phyloP scores from a whole-genome alignment of 495 filamentous ascomycete genomes.

The Penicillium angulare region DNA sequence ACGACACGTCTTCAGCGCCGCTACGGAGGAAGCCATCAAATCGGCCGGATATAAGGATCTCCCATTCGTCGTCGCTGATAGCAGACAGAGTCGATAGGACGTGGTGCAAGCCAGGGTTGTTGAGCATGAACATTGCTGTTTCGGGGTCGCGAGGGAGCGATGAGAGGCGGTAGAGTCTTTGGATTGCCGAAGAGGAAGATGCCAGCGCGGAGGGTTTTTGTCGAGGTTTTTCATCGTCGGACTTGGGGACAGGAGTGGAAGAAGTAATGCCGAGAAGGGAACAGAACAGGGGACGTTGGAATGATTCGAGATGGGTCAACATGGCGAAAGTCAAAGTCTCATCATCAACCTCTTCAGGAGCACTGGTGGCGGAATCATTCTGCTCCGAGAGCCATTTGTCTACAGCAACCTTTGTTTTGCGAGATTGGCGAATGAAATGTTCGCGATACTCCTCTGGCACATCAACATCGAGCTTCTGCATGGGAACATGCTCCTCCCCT shows the following conservation, averaged over 20 bases:
- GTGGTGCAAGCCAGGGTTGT: constrained; percentile 76
- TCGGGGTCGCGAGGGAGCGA: constrained; percentile 76
- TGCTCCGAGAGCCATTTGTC: constrained; percentile 83
- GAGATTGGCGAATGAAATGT: constrained; percentile 82
- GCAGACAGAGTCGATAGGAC: constrained; percentile 83
- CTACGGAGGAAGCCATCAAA: constrained; percentile 98
- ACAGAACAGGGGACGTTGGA: constrained; percentile 75
- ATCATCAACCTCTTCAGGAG: constrained; percentile 84
- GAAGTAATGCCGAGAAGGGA: constrained; percentile 71
- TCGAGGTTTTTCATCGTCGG: constrained; percentile 47
- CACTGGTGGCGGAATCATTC: constrained; percentile 64
- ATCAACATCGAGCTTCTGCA: constrained; percentile 85
- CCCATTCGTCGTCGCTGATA: constrained; percentile 88
- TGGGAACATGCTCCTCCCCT: constrained; percentile 55
- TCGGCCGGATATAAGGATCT: constrained; percentile 90
- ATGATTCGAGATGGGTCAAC: constrained; percentile 75
- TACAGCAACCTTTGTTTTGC: constrained; percentile 79
- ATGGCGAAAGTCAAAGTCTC: constrained; percentile 92
- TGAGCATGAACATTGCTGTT: constrained; percentile 83
- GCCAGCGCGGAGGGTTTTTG: constrained; percentile 65
- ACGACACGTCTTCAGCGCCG: constrained; percentile 69
- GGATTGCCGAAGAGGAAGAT: constrained; percentile 71
- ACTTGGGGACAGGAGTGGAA: constrained; percentile 40
- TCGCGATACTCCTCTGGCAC: constrained; percentile 87
- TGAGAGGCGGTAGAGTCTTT: constrained; percentile 77